Base-by-base conservation (phyloP, 2,329 filamentous ascomycete species). In the Meredithiella fracta region DNA sequence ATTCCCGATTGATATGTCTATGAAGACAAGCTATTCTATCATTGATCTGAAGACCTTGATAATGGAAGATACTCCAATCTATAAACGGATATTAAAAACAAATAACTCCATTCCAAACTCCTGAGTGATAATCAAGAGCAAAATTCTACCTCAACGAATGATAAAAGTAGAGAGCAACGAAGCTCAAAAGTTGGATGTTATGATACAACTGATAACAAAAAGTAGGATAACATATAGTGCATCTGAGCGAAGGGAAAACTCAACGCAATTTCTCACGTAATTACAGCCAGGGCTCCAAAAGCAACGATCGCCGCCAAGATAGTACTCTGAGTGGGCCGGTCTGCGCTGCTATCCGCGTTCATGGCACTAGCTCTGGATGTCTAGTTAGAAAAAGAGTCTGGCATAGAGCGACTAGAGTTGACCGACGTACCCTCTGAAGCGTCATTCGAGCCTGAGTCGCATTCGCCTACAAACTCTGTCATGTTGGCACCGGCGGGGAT, bases 391-490 rank as follows among this genome's bases (percentile, higher is more conserved):
- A n/a, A 5, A 34, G 29, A 34, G 5, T 34, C 29, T 11, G 11
- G 17, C 7, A 22, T 23, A 25, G 42, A 37, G 38, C 53, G 50
- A 25, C 50, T 52, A 40, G 25, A 20, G 9, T 37, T 52, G 17
- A 23, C 23, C 29, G 29, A 52, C 29, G 20, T 22, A 22, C 17
- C 11, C 34, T 23, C 15, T 14, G 23, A 23, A 23, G 17, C 8
- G n/a, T n/a, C 44, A 15, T 44, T 44, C 15, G 40, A 44, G 40
- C 17, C 11, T 17, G 40, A 2, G 53, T 49, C n/a, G 37, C 62
- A 64, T 51, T 64, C 61, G 49, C 62, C 62, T 11, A 53, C 54
- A 51, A 64, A 63, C 31, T 55, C 29, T 7, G 62, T 59, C 26
- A 57, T 60, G 50, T 64, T 62, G 15, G 51, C 31, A 44, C 62